Conservation (phyloP, 2,329 filamentous ascomycete species). For the Neodidymelliopsis sp. region DNA sequence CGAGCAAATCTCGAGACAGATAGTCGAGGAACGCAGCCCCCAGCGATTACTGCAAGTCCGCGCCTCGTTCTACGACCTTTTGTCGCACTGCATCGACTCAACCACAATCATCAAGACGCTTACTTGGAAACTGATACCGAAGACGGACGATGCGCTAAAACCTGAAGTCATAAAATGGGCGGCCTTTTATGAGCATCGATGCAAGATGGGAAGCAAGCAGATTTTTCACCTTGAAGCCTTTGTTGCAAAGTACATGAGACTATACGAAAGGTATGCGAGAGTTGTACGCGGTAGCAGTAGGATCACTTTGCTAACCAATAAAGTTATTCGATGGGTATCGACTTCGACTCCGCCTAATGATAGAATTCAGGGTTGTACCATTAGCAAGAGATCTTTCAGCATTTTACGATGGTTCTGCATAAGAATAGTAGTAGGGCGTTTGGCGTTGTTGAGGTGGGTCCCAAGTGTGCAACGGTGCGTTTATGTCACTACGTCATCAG, state of each 20-base stretch:
- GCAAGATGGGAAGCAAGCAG: slow-evolving; percentile 89
- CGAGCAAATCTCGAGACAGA: slow-evolving; percentile 86
- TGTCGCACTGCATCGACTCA: slow-evolving; percentile 96
- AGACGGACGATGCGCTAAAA: slow-evolving; percentile 89
- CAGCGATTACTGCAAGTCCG: slow-evolving; percentile 86
- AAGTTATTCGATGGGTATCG: slow-evolving; percentile 73
- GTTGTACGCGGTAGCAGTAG: not conserved
- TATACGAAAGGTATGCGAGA: slow-evolving; percentile 80
- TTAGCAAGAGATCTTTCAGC: not conserved
- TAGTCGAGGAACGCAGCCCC: slow-evolving; percentile 91
- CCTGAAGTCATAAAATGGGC: slow-evolving; percentile 94
- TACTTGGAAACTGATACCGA: slow-evolving; percentile 87
- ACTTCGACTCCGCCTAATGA: slow-evolving; percentile 51
- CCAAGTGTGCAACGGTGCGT: too few species aligned
- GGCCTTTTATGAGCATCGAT: slow-evolving; percentile 95
- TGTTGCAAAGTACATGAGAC: slow-evolving; percentile 97
- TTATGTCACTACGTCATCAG: slow-evolving; percentile 27
- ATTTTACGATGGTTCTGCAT: not conserved
- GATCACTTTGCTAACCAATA: slow-evolving; percentile 7
- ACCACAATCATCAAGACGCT: slow-evolving; percentile 94
- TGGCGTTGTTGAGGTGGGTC: slow-evolving; percentile 26
- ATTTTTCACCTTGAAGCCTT: slow-evolving; percentile 99
- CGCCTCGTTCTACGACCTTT: slow-evolving; percentile 93
- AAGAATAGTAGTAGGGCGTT: slow-evolving; percentile 20
- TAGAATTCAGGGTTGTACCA: not conserved